A percentile compares a stretch with the other conserved stretches of the same genome.
phyloP scores from a whole-genome alignment of 163 green algal species.

The Smithsoniella earleae region DNA sequence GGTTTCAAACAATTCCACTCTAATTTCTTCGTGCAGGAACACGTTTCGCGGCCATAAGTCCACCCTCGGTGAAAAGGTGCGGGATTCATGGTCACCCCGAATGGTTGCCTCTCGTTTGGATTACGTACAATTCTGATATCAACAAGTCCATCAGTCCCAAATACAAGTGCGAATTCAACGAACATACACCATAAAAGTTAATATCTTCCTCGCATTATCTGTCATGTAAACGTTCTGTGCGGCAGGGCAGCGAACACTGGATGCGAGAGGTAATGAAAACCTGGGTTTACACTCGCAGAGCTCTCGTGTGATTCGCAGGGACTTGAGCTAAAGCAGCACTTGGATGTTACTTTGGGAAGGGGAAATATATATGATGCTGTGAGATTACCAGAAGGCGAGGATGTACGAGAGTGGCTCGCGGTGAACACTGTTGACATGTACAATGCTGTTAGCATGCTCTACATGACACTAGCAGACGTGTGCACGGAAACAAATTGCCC shows the following conservation, averaged over 20 bases:
- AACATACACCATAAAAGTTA: background rate
- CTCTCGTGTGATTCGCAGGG: constrained; percentile 50
- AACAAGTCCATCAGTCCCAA: background rate
- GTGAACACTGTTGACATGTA: constrained; percentile 97
- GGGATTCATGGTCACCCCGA: background rate
- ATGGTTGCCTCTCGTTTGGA: background rate
- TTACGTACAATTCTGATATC: no score
- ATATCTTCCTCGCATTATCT: no score
- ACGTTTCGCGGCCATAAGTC: constrained; percentile 69
- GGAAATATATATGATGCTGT: constrained; percentile 75
- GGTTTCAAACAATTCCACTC: background rate
- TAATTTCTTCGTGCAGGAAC: constrained; percentile 32
- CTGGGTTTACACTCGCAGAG: background rate
- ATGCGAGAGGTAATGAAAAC: constrained; percentile 11
- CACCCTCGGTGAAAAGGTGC: constrained; percentile 67
- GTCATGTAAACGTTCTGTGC: no score
- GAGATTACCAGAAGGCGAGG: constrained; percentile 73
- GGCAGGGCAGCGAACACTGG: background rate
- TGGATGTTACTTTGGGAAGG: constrained; percentile 82
- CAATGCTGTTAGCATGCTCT: constrained; percentile 93
- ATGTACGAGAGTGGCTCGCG: constrained; percentile 79
- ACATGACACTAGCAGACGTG: constrained; percentile 86
- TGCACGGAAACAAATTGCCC: constrained; percentile 84
- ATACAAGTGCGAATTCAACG: background rate
- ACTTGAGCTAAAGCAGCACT: constrained; percentile 81